Conservation (phyloP, 2,329 filamentous ascomycete genomes). For the Dactylellina haptotyla region DNA sequence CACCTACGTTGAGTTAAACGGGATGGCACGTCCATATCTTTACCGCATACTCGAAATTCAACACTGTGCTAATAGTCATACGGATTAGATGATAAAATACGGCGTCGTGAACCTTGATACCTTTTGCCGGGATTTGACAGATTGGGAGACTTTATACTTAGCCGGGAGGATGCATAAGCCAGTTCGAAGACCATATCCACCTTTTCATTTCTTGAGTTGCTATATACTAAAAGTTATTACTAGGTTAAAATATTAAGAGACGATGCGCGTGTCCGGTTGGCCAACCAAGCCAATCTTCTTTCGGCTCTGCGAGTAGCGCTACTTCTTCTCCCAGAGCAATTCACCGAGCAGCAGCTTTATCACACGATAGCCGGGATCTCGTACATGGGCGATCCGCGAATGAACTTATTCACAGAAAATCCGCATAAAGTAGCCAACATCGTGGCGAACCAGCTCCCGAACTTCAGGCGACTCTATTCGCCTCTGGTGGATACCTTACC, state of each 20-base stretch:
- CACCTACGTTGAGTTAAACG: conserved; percentile 92
- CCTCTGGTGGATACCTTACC: conserved; percentile 89
- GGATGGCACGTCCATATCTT: conserved; percentile 67
- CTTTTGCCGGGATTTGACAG: conserved; percentile 82
- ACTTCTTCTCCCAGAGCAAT: conserved; percentile 81
- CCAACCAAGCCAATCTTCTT: conserved; percentile 94
- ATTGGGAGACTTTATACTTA: conserved; percentile 96
- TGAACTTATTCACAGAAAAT: conserved; percentile 89
- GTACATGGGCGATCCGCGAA: conserved; percentile 95
- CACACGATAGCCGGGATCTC: conserved; percentile 90
- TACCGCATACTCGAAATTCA: neutral
- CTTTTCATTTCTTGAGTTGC: neutral
- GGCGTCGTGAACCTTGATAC: conserved; percentile 95
- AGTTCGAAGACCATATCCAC: conserved; percentile 60
- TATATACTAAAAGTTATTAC: neutral
- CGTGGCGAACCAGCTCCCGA: conserved; percentile 86
- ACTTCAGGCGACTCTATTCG: conserved; percentile 90
- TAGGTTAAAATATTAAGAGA: conserved; percentile 89
- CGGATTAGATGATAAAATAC: conserved; percentile 82
- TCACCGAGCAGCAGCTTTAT: conserved; percentile 89
- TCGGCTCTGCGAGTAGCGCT: conserved; percentile 90
- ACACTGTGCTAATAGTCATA: neutral
- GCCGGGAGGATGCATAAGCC: conserved; percentile 96
- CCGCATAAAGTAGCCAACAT: conserved; percentile 94
- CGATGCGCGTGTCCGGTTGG: conserved; percentile 87